phyloP scores from a whole-genome alignment of 495 filamentous ascomycete species.

The Podospora bellae-mahoneyi region DNA sequence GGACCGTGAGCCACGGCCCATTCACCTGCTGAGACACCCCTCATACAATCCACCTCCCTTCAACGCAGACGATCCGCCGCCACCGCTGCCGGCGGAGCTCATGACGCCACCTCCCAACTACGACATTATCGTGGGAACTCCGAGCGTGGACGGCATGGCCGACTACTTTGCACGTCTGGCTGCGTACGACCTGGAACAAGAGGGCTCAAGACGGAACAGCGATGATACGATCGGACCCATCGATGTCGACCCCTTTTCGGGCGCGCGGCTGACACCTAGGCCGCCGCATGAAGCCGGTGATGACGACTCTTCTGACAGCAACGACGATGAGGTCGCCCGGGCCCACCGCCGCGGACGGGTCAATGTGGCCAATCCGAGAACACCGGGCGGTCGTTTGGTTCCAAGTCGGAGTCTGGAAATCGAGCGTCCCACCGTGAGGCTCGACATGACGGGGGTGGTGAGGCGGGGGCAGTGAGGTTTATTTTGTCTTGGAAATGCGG shows the following conservation, averaged over 20 bases:
- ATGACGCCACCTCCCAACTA: conserved; percentile 88
- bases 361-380: conserved; percentile 54
- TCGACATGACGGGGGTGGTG: conserved; percentile 31
- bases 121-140: conserved; percentile 74
- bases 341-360: conserved; percentile 47
- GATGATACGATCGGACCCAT: conserved; percentile 10
- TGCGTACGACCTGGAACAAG: conserved; percentile 42
- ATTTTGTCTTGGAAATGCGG: neutral
- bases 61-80: conserved; percentile 83
- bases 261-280: neutral
- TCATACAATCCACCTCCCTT: conserved; percentile 91
- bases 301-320: conserved; percentile 30
- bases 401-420: conserved; percentile 50
- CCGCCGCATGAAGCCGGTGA: neutral
- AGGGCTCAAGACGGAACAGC: conserved; percentile 9
- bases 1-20: conserved; percentile 55
- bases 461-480: conserved; percentile 8
- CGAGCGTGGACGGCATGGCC: conserved; percentile 74
- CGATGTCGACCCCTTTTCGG: conserved; percentile 13
- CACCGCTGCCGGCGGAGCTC: conserved; percentile 40
- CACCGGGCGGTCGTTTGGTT: conserved; percentile 47
- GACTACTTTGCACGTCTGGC: conserved; percentile 77
- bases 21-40: conserved; percentile 83
- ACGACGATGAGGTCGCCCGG: conserved; percentile 35
- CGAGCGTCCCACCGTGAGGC: conserved; percentile 39